phyloP scores from a whole-genome alignment of 306 rosid genomes.

The Fragaria iinumae region DNA sequence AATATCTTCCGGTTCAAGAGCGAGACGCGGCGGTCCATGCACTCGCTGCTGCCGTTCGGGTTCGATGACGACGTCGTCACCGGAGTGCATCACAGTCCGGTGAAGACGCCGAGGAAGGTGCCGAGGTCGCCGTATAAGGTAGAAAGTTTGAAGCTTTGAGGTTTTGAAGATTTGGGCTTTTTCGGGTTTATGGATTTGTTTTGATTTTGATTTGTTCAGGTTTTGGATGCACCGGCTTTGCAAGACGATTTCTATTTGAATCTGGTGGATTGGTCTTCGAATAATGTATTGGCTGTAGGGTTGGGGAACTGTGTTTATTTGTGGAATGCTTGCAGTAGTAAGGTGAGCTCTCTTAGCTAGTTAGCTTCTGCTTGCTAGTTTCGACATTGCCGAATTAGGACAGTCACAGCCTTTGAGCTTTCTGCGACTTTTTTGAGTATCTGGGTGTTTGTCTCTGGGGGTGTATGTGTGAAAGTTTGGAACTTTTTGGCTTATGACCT shows the following conservation, averaged over 20 bases:
- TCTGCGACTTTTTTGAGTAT: background rate
- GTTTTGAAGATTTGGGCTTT: slow-evolving; percentile 8
- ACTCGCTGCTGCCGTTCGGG: slow-evolving; percentile 78
- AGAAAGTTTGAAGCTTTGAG: background rate
- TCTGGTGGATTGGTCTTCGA: slow-evolving; percentile 97
- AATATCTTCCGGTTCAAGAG: slow-evolving; percentile 91
- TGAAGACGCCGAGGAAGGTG: slow-evolving; percentile 83
- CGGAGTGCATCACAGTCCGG: slow-evolving; percentile 62
- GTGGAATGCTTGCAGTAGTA: slow-evolving; percentile 99
- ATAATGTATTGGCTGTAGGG: slow-evolving; percentile 93
- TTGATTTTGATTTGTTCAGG: slow-evolving; percentile 35
- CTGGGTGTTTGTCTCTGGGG: background rate
- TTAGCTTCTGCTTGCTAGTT: background rate
- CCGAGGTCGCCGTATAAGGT: slow-evolving; percentile 97
- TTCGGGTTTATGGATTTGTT: slow-evolving; percentile 12
- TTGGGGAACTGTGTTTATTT: slow-evolving; percentile 94
- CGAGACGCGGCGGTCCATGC: slow-evolving; percentile 83
- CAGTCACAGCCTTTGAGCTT: slow-evolving; percentile 3
- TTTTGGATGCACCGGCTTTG: slow-evolving; percentile 95
- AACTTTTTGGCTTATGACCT: background rate
- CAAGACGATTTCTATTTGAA: slow-evolving; percentile 96
- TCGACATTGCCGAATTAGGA: background rate
- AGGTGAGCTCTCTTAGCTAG: slow-evolving; percentile 46
- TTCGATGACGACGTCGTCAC: slow-evolving; percentile 66
- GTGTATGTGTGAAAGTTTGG: slow-evolving; percentile 10